Evolutionary conservation across 2,329 filamentous ascomycete genomes (phyloP), one percentile per base, ranked within the genome.

Genomic region (Verticillium albo-atrum): DNA sequence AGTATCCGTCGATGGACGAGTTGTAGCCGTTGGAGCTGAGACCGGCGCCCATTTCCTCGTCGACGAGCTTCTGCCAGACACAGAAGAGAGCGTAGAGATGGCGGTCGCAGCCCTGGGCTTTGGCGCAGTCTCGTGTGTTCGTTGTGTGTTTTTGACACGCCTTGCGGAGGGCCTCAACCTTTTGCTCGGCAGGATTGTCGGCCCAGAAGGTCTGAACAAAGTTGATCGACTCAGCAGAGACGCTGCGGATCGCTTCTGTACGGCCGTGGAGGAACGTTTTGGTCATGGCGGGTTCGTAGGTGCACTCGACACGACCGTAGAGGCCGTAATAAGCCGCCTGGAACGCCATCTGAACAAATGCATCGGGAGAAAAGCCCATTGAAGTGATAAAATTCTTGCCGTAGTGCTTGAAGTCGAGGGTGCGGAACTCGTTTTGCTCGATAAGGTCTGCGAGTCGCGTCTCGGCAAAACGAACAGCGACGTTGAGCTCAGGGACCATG

Each of bases 321-420:
- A 99, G 82, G 2, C 95, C 95, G 69, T 97, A 99, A 78, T 99
- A 98, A 1, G 95, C 94, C 4, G 94, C 94, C 74, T 99, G 95
- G 78, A 97, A 97, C 0, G 95, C 95, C 94, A 99, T 98, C 74
- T 99, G 95, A 23, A 99, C 91, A 71, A 97, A 99, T 0, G 95
- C 95, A 72, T 98, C 95, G 0, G 95, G 94, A 0, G 94, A 98
- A 75, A 98, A 96, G 7, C 94, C 94, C 88, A 96, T 96, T 0
- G 90, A 92, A 0, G 92, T 98, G 75, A 99, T 97, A 71, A 97
- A 97, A 74, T 95, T 97, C 80, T 97, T 97, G 65, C 95, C 95
- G 67, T 96, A 99, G 26, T 88, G 86, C 55, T 80, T 78, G 67
- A 98, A 98, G 66, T 98, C 94, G 4, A 98, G 82, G 14, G 92